phyloP scores from a whole-genome alignment of 495 filamentous ascomycete species.

The Xylaria acuta region DNA sequence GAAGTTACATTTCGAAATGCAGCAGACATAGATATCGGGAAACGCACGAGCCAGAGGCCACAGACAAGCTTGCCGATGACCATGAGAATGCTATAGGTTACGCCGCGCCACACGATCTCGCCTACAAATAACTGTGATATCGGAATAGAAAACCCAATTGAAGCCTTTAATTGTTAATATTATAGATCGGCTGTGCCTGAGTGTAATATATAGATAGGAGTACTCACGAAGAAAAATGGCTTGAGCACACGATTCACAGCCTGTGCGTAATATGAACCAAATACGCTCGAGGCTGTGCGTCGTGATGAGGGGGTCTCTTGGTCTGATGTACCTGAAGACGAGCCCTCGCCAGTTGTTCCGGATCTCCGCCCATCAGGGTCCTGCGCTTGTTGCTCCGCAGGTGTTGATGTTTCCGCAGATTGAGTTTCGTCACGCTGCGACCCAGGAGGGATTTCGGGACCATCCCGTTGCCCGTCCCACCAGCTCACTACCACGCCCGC shows the following conservation, averaged over 20 bases:
- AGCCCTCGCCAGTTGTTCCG: neutral
- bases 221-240: conserved; percentile 76
- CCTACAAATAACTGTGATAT: conserved; percentile 72
- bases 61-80: conserved; percentile 65
- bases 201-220: neutral
- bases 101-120: conserved; percentile 70
- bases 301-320: conserved; percentile 12
- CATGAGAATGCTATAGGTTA: conserved; percentile 77
- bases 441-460: neutral
- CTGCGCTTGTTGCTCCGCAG: neutral
- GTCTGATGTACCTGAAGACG: neutral
- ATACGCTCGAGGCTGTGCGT: conserved; percentile 51
- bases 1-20: neutral
- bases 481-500: conserved; percentile 64
- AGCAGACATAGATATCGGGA: conserved; percentile 34
- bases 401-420: neutral
- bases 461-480: conserved; percentile 47
- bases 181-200: neutral
- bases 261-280: conserved; percentile 61
- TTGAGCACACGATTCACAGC: conserved; percentile 63
- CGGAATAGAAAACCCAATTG: conserved; percentile 81
- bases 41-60: conserved; percentile 68
- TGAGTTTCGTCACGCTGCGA: neutral
- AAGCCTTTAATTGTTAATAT: conserved; percentile 52
- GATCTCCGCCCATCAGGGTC: neutral